A percentile compares a stretch with the other conserved stretches of the same genome.
These are phyloP conservation scores for Clonostachys rosea DNA, from an alignment of 2,329 filamentous ascomycete genomes.

Conservation along the genomic window DNA sequence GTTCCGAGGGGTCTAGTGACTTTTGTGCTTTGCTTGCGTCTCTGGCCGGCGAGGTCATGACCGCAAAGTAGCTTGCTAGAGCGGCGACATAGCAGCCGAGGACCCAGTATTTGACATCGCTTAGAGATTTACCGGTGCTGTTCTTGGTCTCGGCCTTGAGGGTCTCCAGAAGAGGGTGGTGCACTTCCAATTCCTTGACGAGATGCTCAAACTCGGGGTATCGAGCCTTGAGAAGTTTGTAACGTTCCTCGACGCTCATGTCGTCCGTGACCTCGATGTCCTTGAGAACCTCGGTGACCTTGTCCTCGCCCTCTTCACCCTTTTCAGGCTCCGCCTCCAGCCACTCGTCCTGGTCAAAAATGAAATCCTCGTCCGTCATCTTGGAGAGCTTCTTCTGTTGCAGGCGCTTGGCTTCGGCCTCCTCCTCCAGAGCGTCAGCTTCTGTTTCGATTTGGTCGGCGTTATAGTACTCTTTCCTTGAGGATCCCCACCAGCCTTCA, in stretches of 20 bases:
- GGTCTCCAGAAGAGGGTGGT: constrained; percentile 61
- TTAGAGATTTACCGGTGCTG: constrained; percentile 46
- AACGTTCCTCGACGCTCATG: constrained; percentile 70
- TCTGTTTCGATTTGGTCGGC: constrained; percentile 68
- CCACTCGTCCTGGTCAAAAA: constrained; percentile 90
- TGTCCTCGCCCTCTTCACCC: constrained; percentile 50
- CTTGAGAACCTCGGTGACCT: constrained; percentile 83
- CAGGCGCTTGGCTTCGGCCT: constrained; percentile 80
- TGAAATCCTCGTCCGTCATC: constrained; percentile 89
- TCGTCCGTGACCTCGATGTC: constrained; percentile 77
- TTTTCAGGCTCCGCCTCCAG: constrained; percentile 48
- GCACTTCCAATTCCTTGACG: constrained; percentile 70
- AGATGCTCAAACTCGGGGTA: constrained; percentile 93
- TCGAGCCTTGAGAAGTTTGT: constrained; percentile 69
- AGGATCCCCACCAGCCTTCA: constrained; percentile 78
- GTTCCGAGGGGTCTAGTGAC: constrained; percentile 68
- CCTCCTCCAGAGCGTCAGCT: constrained; percentile 78
- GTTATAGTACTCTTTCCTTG: constrained; percentile 88
- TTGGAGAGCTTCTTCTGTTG: constrained; percentile 87
- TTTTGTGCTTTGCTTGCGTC: constrained; percentile 48
- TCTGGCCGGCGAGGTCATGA: constrained; percentile 76
- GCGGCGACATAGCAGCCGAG: constrained; percentile 82
- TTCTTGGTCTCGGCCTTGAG: constrained; percentile 54
- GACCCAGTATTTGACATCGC: constrained; percentile 71
- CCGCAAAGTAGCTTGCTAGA: constrained; percentile 89